Evolutionary conservation across 352 stramenopile genomes (phyloP).

Genomic region (Hyaloperonospora arabidopsidis): DNA sequence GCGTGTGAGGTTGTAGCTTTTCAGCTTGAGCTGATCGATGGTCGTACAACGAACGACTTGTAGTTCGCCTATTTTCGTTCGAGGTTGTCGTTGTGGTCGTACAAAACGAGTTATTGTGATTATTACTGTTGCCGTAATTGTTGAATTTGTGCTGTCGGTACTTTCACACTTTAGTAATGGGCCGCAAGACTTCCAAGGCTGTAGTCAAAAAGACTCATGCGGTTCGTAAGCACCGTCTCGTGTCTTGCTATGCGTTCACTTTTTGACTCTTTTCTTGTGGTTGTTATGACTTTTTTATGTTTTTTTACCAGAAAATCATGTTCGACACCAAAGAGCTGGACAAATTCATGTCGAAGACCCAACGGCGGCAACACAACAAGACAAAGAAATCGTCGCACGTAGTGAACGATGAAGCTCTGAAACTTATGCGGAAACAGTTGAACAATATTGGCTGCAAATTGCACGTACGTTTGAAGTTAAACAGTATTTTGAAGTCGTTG

Average conservation of each 20-base stretch:
- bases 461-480: conserved; percentile 11
- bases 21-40: not conserved
- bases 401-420: conserved; percentile 43
- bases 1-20: conserved; percentile 1
- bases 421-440: conserved; percentile 51
- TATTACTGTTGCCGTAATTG: too few species aligned
- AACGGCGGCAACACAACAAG: conserved; percentile 12
- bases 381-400: conserved; percentile 25
- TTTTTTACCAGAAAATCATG: conserved; percentile 23
- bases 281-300: not conserved
- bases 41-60: too few species aligned
- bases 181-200: conserved; percentile 24
- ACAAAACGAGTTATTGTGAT: too few species aligned
- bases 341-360: too few species aligned
- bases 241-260: not conserved
- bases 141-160: not conserved
- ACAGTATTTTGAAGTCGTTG: too few species aligned
- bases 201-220: conserved; percentile 28
- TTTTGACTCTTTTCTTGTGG: not conserved
- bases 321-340: conserved; percentile 14
- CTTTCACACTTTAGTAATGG: conserved; percentile 4
- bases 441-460: conserved; percentile 58
- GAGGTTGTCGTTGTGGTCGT: not conserved
- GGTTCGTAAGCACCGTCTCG: conserved; percentile 12
- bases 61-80: too few species aligned